Base-by-base conservation (phyloP, 2,329 filamentous ascomycete species). In the Botrytis hyacinthi region DNA sequence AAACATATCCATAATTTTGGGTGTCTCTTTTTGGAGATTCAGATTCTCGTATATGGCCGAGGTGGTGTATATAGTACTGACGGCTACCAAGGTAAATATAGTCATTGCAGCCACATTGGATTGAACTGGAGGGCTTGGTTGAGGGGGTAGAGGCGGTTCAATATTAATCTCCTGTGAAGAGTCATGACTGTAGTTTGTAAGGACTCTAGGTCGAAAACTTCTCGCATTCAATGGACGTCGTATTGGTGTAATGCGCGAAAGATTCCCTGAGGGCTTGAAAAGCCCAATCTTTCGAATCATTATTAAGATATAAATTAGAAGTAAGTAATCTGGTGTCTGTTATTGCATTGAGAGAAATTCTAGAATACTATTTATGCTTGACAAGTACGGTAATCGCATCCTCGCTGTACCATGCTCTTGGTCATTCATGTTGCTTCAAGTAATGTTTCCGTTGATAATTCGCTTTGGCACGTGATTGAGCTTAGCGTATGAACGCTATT, bases 11-110 rank as follows among this genome's bases (percentile, higher is more conserved):
- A 70, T 14, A 16, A 70, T 26, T 40, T 37, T 70, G 1, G 42
- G 68, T 3, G 51, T 70, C 22, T 70, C 68, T 37, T 70, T 70
- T 26, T 61, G 20, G 22, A 70, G 40, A 60, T 62, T 61, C 37
- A 60, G 12, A 62, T 70, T 70, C 42, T 70, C 68, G 16, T 18
- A 61, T 14, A 62, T 20, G 22, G 68, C 68, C 5, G 35, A 61
- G 1, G 68, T 46, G 40, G 68, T 46, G 1, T 60, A 70, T 62
- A 70, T 70, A 9, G 68, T 70, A 16, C n/a, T 32, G 8, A 70
- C 68, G 32, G 68, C 68, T n/a, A 57, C 40, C 9, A 62, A 9
- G 57, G 54, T 62, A n/a, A 57, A 70, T 46, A 70, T 46, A 16
- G 68, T 70, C 8, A 69, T 32, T 4, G n/a, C 48, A 69, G 66